Evolutionary conservation across 192 early-diverging fungal species (phyloP).

Genomic region (Fimicolochytrium jonesii): DNA sequence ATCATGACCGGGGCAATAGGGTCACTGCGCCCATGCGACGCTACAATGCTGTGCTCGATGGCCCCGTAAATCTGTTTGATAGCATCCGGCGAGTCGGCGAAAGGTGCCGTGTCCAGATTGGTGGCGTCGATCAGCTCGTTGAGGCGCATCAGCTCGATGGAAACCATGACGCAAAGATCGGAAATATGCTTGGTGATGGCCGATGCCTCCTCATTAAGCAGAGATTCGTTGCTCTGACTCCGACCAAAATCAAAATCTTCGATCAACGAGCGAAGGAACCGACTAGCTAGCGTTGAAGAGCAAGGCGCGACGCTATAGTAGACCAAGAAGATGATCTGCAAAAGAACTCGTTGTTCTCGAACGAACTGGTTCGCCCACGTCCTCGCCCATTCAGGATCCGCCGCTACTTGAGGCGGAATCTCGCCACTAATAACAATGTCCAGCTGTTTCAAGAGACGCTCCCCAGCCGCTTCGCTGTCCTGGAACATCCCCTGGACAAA

Average conservation of each 20-base stretch:
- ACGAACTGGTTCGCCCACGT: slow-evolving; percentile 37
- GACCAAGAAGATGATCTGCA: slow-evolving; percentile 42
- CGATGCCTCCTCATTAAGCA: slow-evolving; percentile 30
- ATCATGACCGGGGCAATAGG: slow-evolving; percentile 31
- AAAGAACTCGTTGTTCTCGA: slow-evolving; percentile 33
- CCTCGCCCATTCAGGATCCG: slow-evolving; percentile 15
- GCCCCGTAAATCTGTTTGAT: neutral
- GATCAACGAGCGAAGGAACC: slow-evolving; percentile 1
- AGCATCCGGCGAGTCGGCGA: neutral
- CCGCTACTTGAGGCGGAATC: slow-evolving; percentile 25
- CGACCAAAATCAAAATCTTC: slow-evolving; percentile 27
- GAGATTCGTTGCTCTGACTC: slow-evolving; percentile 30
- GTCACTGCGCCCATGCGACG: neutral
- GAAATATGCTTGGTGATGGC: slow-evolving; percentile 17
- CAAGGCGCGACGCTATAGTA: slow-evolving; percentile 23
- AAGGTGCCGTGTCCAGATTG: neutral
- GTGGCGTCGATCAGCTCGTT: slow-evolving; percentile 1
- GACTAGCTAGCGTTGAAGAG: neutral
- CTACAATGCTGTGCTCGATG: neutral
- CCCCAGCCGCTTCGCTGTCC: neutral
- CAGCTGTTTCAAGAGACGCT: slow-evolving; percentile 25
- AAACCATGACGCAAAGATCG: slow-evolving; percentile 32
- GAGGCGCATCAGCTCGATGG: slow-evolving; percentile 25
- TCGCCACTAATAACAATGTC: neutral
- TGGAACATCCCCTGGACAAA: slow-evolving; percentile 8